phyloP scores from a whole-genome alignment of 139 green algal species.

The Chlorella vulgaris region DNA sequence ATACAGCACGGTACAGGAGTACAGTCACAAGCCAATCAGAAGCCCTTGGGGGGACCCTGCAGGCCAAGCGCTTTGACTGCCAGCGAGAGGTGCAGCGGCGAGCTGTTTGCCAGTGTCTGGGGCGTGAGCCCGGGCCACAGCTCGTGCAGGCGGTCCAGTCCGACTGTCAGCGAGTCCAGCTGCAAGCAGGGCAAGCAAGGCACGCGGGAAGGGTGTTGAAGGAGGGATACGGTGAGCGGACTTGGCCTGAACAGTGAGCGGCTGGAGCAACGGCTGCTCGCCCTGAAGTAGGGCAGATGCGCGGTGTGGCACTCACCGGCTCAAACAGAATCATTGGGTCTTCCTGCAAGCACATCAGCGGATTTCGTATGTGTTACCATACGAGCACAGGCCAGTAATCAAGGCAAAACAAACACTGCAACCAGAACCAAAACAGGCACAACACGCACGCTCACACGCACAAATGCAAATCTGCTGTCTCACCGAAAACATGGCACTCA shows the following conservation, averaged over 20 bases:
- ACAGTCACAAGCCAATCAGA: conserved; percentile 1
- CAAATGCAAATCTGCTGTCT: neutral
- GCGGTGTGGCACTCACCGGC: neutral
- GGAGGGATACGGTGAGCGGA: no score
- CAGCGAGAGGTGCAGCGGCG: conserved; percentile 25
- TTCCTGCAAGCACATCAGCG: conserved; percentile 1
- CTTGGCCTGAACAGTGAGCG: no score
- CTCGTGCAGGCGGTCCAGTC: conserved; percentile 47
- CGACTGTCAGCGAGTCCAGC: conserved; percentile 31
- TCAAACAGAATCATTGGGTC: conserved; percentile 23
- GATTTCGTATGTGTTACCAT: no score
- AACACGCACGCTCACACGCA: no score
- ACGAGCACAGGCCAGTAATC: no score
- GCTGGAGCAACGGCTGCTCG: neutral
- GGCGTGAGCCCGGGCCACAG: conserved; percentile 31
- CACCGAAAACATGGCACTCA: conserved; percentile 27
- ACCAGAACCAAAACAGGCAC: no score
- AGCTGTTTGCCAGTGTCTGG: conserved; percentile 6
- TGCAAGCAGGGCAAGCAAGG: neutral
- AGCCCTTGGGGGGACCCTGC: conserved; percentile 29
- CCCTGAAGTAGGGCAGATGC: neutral
- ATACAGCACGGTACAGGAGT: no score
- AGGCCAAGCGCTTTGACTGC: conserved; percentile 27
- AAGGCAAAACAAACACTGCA: no score
- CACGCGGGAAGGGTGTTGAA: no score